A percentile compares a stretch with the other conserved stretches of the same genome.
Evolutionary conservation across 768 basidiomycete genomes (phyloP).

Genomic region (Suillus hirtellus): DNA sequence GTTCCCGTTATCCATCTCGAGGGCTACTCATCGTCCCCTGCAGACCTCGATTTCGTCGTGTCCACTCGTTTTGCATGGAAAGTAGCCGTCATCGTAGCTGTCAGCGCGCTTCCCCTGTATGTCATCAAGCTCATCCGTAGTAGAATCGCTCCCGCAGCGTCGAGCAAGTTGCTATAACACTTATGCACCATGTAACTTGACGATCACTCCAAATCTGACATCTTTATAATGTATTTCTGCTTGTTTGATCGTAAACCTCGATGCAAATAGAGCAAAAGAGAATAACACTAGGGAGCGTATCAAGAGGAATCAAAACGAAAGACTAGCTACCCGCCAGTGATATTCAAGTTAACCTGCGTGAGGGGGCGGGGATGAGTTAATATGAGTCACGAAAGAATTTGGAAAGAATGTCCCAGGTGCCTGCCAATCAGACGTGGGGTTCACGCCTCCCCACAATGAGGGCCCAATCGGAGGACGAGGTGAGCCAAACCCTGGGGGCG

Average conservation of each 20-base stretch:
- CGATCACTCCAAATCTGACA: constrained; percentile 21
- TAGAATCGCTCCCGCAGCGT: constrained; percentile 87
- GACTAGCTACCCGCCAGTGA: constrained; percentile 13
- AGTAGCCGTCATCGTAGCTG: constrained; percentile 90
- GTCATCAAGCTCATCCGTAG: constrained; percentile 86
- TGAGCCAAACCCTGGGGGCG: constrained; percentile 37
- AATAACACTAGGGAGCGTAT: constrained; percentile 17
- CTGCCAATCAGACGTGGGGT: constrained; percentile 50
- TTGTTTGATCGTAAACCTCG: constrained; percentile 26
- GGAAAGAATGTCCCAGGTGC: constrained; percentile 47
- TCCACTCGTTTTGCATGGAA: constrained; percentile 91
- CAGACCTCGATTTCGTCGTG: constrained; percentile 92
- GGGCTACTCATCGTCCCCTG: constrained; percentile 10
- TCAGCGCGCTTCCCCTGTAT: constrained; percentile 91
- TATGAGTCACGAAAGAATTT: constrained; percentile 46
- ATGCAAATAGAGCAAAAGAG: constrained; percentile 30
- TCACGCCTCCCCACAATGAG: constrained; percentile 44
- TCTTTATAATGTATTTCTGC: constrained; percentile 41
- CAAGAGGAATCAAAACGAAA: constrained; percentile 12
- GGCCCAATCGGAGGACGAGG: constrained; percentile 37
- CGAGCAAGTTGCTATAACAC: constrained; percentile 80
- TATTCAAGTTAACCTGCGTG: constrained; percentile 32
- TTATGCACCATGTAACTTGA: constrained; percentile 12
- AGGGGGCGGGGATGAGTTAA: constrained; percentile 52
- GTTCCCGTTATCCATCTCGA: neutral